These are phyloP conservation scores for Citrullus mucosospermus DNA, from an alignment of 306 rosid genomes.

Conservation along the genomic window DNA sequence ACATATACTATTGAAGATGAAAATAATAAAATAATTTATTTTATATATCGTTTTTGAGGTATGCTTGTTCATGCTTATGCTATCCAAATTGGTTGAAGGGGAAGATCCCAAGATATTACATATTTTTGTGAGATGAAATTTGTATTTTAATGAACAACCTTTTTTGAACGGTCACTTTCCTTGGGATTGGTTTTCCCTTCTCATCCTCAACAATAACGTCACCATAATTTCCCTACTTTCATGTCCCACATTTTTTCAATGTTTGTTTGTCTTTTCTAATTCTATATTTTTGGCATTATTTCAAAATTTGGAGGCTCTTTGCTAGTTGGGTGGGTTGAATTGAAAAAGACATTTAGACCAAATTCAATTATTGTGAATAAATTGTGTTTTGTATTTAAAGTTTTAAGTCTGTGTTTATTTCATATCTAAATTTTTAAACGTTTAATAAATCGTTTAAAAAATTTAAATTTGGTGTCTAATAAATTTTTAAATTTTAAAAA, in stretches of 20 bases:
- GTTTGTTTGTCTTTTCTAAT: background rate
- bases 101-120: background rate
- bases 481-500: no score
- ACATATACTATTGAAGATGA: no score
- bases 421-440: no score
- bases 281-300: background rate
- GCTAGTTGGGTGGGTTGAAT: background rate
- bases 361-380: no score
- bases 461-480: no score
- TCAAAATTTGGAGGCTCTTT: background rate
- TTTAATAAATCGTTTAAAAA: no score
- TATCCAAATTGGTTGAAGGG: constrained; percentile 2
- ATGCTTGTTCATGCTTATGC: background rate
- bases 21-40: no score
- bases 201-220: background rate
- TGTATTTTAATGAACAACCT: background rate
- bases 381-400: no score
- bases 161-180: background rate
- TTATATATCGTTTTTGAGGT: no score
- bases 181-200: background rate
- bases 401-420: no score
- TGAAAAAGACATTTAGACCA: no score
- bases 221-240: background rate
- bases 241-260: background rate
- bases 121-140: background rate